Percentiles rank a stretch among this genome's conserved stretches.
These are phyloP conservation scores for Mycotypha africana DNA, from an alignment of 371 early-diverging fungal species.

Conservation along the genomic window DNA sequence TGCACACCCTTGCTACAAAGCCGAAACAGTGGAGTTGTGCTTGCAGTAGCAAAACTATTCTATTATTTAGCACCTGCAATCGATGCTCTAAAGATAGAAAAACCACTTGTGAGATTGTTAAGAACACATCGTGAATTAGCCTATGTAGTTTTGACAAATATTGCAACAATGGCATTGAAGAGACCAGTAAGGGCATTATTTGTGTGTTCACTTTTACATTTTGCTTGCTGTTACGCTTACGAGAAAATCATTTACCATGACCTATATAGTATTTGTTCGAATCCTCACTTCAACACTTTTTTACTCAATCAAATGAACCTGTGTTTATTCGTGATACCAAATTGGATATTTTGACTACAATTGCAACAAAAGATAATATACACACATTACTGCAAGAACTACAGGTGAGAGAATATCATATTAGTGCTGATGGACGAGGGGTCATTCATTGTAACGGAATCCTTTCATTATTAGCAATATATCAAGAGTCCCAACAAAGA, in stretches of 20 bases:
- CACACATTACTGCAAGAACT: conserved; percentile 45
- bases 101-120: conserved; percentile 74
- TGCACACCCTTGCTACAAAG: conserved; percentile 79
- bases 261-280: conserved; percentile 57
- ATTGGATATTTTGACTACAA: conserved; percentile 73
- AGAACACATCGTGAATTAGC: conserved; percentile 70
- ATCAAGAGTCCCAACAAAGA: conserved; percentile 66
- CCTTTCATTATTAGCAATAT: conserved; percentile 50
- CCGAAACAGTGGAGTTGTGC: conserved; percentile 82
- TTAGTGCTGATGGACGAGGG: too few relatives aligned
- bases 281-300: conserved; percentile 72
- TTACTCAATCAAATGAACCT: conserved; percentile 75
- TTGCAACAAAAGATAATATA: conserved; percentile 61
- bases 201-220: neutral
- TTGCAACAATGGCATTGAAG: conserved; percentile 66
- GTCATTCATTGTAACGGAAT: too few relatives aligned
- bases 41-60: conserved; percentile 69
- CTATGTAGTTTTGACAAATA: conserved; percentile 74
- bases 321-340: conserved; percentile 76
- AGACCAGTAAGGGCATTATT: conserved; percentile 50
- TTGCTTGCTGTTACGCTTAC: neutral
- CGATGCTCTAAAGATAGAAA: conserved; percentile 58
- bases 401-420: conserved; percentile 20
- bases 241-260: neutral
- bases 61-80: conserved; percentile 69